Base-by-base conservation (phyloP, 352 stramenopile genomes). In the Phytophthora pseudosyringae region DNA sequence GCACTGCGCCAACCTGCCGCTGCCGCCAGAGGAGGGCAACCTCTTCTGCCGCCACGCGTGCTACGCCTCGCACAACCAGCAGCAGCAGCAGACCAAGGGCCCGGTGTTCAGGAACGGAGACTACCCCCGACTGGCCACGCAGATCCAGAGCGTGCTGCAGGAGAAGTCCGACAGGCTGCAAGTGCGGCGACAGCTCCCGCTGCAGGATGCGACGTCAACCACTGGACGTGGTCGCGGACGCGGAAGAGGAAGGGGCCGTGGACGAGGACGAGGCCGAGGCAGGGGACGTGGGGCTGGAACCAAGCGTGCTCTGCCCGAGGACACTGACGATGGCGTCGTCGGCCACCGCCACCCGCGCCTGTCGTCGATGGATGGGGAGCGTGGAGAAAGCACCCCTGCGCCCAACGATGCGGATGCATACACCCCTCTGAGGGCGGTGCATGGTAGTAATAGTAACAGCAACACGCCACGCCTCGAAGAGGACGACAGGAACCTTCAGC, bases 31-130 rank as follows among this genome's bases (percentile, higher is more conserved):
- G 59, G 81, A 88, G 33, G 73, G 73, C n/a, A 79, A 82, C 38
- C 73, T 88, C 26, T 93, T 91, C 50, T 93, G 84, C 29, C 76
- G 74, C 13, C 88, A 84, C 63, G 59, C 67, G 28, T 93, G 84
- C 70, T 93, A 88, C 62, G 64, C 72, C 16, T 58, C 54, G n/a
- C 88, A 76, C 54, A 69, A 69, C 55, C n/a, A n/a, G n/a, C 77
- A 85, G 28, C 47, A 73, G 40, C 60, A 71, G 44, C 59, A 59
- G 31, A 48, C 13, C 15, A 73, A 58, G 21, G 21, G 18, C 16
- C 50, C 52, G 5, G 28, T 73, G 10, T 75, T 72, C 32, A 53
- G 50, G n/a, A 64, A 41, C 35, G 69, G 70, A 49, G 70, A 86
- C 55, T 88, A 79, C 46, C 64, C 71, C 3, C 67, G 63, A 16